Evolutionary conservation across 2,329 filamentous ascomycete species (phyloP), one percentile per base, ranked within the genome.

Genomic region (Aspergillus hortae): DNA sequence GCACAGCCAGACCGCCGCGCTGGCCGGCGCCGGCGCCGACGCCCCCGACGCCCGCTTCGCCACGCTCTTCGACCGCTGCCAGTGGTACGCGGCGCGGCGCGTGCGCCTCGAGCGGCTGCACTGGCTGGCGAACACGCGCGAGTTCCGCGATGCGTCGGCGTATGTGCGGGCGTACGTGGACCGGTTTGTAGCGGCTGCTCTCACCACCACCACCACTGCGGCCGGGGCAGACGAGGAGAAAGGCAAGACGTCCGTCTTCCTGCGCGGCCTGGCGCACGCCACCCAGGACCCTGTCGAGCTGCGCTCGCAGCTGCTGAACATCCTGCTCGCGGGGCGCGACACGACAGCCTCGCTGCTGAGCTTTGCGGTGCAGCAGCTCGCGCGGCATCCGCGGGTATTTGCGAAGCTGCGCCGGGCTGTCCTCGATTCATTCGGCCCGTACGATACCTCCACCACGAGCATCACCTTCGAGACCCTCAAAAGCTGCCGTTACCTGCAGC

Each of bases 251-350:
- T 79, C 80, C 53, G 63, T 80, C 40, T 80, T 80, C 67, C 71
- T 80, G 19, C 67, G 80, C 36, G 77, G 75, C 40, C 67, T 81
- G 1, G 73, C 72, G 14, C 60, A 69, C n/a, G 66, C 71, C 11
- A 80, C 77, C 1, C 64, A 69, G 11, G 78, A 81, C 46, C 75
- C 70, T 4, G 65, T 76, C 48, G 69, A 73, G 41, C 71, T 81
- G 21, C 73, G 78, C 55, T 73, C 70, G 15, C 76, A 81, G 53
- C 64, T 79, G 6, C 67, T 81, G 38, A 78, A 78, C 56, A 74
- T 81, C 52, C 68, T 82, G 9, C 68, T 80, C 7, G 79, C 79
- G 2, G 78, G 78, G 14, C 74, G 78, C 11, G 80, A 82, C 58
- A 82, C 80, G 1, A 82, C 80, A 1, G 78, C 75, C 12, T 69